Conservation (phyloP, 139 green algal genomes). For the Closterium sp. region DNA sequence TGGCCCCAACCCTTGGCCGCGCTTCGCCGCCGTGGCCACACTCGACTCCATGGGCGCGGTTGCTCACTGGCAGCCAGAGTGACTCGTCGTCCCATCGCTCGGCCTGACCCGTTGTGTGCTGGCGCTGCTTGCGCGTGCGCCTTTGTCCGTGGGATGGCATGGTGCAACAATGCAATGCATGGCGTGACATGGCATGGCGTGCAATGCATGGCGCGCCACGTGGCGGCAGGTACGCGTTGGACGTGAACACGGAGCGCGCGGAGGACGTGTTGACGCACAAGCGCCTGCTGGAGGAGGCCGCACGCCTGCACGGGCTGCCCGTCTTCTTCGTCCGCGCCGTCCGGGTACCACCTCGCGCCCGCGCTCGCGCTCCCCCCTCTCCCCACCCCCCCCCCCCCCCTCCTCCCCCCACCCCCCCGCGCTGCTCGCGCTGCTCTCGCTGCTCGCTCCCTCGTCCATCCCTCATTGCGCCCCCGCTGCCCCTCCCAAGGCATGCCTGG, state of each 20-base stretch:
- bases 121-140: not conserved
- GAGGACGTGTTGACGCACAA: conserved; percentile 92
- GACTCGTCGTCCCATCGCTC: not conserved
- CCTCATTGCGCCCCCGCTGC: not conserved
- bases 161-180: no score
- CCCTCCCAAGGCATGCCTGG: not conserved
- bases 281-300: conserved; percentile 81
- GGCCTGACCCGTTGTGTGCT: not conserved
- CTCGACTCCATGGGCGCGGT: no score
- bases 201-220: no score
- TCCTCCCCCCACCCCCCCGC: not conserved
- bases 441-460: not conserved
- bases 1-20: not conserved
- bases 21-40: not conserved
- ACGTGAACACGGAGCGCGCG: conserved; percentile 64
- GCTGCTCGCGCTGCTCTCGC: no score
- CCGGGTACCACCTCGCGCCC: no score
- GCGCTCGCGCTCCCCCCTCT: not conserved
- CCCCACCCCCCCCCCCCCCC: not conserved
- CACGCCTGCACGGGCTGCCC: conserved; percentile 41
- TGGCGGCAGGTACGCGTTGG: conserved; percentile 48
- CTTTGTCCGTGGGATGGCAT: not conserved
- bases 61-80: no score
- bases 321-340: conserved; percentile 41
- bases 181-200: no score